phyloP scores from a whole-genome alignment of 1,284 basidiomycete species.

The Polyporus tsugae region DNA sequence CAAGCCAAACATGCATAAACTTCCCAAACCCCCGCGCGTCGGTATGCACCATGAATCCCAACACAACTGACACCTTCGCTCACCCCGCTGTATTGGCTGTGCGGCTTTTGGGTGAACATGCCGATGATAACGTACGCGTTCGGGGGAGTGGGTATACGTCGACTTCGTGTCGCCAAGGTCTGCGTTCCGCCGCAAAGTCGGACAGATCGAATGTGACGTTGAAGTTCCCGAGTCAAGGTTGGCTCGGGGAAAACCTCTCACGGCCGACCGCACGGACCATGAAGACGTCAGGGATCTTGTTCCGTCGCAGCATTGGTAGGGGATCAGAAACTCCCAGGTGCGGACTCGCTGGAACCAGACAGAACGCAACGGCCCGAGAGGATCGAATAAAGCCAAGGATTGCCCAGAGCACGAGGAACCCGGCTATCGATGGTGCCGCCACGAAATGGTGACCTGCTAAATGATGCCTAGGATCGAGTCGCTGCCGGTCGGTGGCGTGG shows the following conservation, averaged over 20 bases:
- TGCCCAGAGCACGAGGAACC: not conserved
- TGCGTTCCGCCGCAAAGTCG: not conserved
- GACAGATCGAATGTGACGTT: not conserved
- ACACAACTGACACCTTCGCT: not conserved
- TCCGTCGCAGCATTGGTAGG: not conserved
- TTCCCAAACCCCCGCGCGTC: too few relatives aligned
- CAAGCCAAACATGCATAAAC: conserved; percentile 29
- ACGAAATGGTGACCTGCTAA: not conserved
- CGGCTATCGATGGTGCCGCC: not conserved
- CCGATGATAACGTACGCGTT: not conserved
- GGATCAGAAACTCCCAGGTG: not conserved
- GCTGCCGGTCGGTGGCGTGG: not conserved
- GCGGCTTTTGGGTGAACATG: not conserved
- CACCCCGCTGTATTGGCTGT: not conserved
- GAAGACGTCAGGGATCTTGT: not conserved
- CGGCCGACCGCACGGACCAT: not conserved
- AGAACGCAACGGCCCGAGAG: not conserved
- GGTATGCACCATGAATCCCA: not conserved
- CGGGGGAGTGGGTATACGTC: not conserved
- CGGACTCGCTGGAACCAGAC: not conserved
- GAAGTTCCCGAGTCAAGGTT: conserved; percentile 33
- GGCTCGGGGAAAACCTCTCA: conserved; percentile 2
- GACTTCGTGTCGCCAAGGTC: not conserved
- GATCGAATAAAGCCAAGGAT: not conserved
- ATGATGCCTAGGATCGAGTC: not conserved